phyloP scores from a whole-genome alignment of 176 grass and related monocot genomes.

The Canna indica region DNA sequence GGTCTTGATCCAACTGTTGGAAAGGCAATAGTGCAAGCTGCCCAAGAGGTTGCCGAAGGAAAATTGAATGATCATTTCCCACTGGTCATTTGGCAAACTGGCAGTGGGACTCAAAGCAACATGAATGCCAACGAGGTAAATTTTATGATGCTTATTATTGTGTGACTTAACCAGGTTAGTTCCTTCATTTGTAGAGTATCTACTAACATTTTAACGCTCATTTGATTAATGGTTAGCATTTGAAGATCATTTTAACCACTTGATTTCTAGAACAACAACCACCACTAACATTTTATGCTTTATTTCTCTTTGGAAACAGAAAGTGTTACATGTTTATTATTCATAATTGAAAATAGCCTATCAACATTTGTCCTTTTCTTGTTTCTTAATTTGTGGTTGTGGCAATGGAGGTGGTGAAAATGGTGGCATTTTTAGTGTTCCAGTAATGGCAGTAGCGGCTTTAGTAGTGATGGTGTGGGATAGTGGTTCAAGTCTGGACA shows the following conservation, averaged over 20 bases:
- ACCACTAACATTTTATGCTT: background rate
- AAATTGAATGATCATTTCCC: conserved; percentile 88
- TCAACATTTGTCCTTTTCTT: background rate
- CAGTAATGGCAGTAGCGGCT: background rate
- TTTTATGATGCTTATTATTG: background rate
- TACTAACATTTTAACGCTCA: background rate
- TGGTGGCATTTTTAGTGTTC: background rate
- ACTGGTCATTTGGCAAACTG: conserved; percentile 99
- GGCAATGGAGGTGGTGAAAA: background rate
- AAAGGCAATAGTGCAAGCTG: conserved; percentile 78
- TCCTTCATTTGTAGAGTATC: background rate
- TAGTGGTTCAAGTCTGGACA: no score
- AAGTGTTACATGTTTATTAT: no score
- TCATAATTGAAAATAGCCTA: no score
- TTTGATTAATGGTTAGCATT: background rate
- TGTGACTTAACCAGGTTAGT: background rate
- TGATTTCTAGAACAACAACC: background rate
- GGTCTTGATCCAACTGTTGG: conserved; percentile 78
- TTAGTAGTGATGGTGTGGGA: background rate
- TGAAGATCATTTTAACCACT: background rate
- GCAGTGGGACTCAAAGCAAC: conserved; percentile 98
- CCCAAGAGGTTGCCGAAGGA: conserved; percentile 83
- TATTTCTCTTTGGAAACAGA: background rate
- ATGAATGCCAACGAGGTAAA: conserved; percentile 98
- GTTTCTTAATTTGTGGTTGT: background rate